phyloP scores from a whole-genome alignment of 2,329 filamentous ascomycete species.

The Domatiomyces globalis region DNA sequence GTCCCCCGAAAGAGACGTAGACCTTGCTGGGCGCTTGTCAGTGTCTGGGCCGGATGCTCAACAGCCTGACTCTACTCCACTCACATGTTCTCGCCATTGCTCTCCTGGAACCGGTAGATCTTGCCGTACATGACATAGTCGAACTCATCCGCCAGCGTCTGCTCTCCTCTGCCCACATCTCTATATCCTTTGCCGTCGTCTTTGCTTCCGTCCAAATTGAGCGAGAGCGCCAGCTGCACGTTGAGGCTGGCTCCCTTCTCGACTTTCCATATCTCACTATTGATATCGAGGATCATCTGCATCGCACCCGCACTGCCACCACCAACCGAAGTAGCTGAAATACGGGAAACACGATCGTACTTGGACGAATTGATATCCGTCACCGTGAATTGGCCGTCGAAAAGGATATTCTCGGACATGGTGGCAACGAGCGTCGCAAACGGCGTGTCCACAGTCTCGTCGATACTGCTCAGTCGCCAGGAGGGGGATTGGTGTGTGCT shows the following conservation, averaged over 20 bases:
- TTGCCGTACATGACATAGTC: slow-evolving; percentile 40
- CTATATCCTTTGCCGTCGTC: slow-evolving; percentile 66
- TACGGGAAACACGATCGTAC: slow-evolving; percentile 87
- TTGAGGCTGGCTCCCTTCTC: slow-evolving; percentile 60
- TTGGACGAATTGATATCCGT: slow-evolving; percentile 67
- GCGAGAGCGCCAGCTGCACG: slow-evolving; percentile 68
- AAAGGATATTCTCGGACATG: slow-evolving; percentile 78
- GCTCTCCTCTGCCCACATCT: slow-evolving; percentile 46
- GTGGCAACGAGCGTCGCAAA: not conserved
- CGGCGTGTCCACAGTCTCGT: too few relatives aligned
- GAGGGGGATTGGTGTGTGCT: not conserved
- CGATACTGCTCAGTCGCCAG: too few relatives aligned
- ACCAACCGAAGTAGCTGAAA: slow-evolving; percentile 54
- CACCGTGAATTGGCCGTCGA: slow-evolving; percentile 81
- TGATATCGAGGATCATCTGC: slow-evolving; percentile 62
- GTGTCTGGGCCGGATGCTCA: slow-evolving; percentile 7
- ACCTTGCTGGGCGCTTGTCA: slow-evolving; percentile 54
- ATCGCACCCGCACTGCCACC: not conserved
- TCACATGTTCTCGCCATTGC: slow-evolving; percentile 71
- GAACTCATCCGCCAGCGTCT: slow-evolving; percentile 40
- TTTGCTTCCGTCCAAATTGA: slow-evolving; percentile 73
- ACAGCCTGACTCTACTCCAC: slow-evolving; percentile 23
- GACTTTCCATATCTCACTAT: slow-evolving; percentile 79
- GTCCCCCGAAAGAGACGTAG: slow-evolving; percentile 83
- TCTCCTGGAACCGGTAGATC: slow-evolving; percentile 39